Evolutionary conservation across 2,329 filamentous ascomycete species (phyloP), one percentile per base, ranked within the genome.

Genomic region (Epichloe sp.): DNA sequence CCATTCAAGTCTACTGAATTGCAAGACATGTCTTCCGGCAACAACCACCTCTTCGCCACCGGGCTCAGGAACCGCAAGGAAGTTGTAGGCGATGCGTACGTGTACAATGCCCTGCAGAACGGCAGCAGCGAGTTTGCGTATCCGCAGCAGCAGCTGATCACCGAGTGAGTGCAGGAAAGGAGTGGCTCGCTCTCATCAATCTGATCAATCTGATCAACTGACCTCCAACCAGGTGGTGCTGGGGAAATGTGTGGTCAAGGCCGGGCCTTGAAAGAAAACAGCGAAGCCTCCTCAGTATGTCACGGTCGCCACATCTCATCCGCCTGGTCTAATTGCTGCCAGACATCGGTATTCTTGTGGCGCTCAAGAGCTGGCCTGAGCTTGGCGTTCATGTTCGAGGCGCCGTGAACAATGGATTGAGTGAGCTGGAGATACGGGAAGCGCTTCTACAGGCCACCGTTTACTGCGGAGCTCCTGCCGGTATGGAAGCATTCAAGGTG

Each of bases 221-320:
- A 26, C 5, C 19, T 14, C 36, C 19, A 6, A 19, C 7, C 19
- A 49, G 47, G 44, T 58, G 56, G 50, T 76, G 76, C 65, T 84
- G 80, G 80, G 79, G 79, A 15, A 72, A 72, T 52, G 71, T 77
- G 19, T 84, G 80, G 80, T 75, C 75, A 2, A 73, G 80, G 2
- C 79, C 79, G 0, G 81, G 80, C 0, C 71, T 84, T 5, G 72
- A 75, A 15, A 71, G 76, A 49, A 79, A 82, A 61, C 75, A 78
- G 51, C 72, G 80, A 44, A 77, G 35, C 45, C 42, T 51, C 8
- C 35, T 52, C 59, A 60, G 83, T 62, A 76, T 15, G 50, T 45
- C 26, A 15, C 14, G 5, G 5, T 21, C 26, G 19, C 23, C 12
- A 11, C 5, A 12, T 12, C 11, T 19, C 35, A 38, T 36, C 21